Conservation (phyloP, 1,284 basidiomycete genomes). For the Amylostereum areolatum region DNA sequence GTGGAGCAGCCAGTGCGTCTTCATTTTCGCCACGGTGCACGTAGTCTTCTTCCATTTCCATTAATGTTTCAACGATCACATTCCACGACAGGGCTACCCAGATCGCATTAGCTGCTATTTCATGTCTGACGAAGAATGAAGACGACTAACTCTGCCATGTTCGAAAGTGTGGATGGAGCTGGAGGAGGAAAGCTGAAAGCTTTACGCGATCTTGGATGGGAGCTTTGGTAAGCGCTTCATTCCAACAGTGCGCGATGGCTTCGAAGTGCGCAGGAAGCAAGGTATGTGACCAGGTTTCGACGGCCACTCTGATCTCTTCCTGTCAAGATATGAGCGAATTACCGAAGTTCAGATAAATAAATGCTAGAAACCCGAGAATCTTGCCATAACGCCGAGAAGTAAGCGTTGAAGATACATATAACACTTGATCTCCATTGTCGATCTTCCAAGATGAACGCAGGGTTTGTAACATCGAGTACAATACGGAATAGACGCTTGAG, state of each 20-base stretch:
- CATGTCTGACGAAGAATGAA: not conserved
- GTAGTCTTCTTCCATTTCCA: conserved; percentile 50
- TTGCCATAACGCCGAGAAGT: conserved; percentile 59
- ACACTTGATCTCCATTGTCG: conserved; percentile 62
- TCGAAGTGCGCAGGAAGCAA: conserved; percentile 58
- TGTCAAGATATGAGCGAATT: conserved; percentile 19
- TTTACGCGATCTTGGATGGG: conserved; percentile 51
- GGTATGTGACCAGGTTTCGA: conserved; percentile 49
- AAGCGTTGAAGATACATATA: conserved; percentile 49
- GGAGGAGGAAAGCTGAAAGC: conserved; percentile 55
- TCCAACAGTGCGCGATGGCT: conserved; percentile 60
- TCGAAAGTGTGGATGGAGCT: conserved; percentile 59
- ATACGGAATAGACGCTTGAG: conserved; percentile 55
- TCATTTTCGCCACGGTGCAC: conserved; percentile 30
- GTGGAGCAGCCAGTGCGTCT: conserved; percentile 36
- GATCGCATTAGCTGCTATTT: not conserved
- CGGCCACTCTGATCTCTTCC: conserved; percentile 61
- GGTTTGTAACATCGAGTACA: conserved; percentile 56
- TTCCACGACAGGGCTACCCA: conserved; percentile 57
- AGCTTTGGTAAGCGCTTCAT: conserved; percentile 48
- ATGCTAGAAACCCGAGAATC: conserved; percentile 44
- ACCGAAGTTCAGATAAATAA: not conserved
- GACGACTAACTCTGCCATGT: conserved; percentile 47
- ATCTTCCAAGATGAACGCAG: conserved; percentile 52
- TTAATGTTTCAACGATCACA: conserved; percentile 48